Percentiles rank a stretch among this genome's conserved stretches.
phyloP scores from a whole-genome alignment of 371 early-diverging fungal species.

The Chytridium lagenaria region DNA sequence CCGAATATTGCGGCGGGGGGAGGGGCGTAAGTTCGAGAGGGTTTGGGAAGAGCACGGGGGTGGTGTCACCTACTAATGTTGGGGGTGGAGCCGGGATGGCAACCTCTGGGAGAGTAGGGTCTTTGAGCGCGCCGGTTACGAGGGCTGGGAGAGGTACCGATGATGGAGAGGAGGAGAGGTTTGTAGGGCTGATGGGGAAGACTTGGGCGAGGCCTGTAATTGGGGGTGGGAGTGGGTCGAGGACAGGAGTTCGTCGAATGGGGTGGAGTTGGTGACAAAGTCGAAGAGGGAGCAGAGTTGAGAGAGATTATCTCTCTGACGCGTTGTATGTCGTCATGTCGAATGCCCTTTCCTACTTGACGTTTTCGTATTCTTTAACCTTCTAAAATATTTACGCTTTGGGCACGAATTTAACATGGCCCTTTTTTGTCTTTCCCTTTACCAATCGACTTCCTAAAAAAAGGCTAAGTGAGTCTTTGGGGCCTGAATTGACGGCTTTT shows the following conservation, averaged over 20 bases:
- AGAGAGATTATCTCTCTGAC: too few species aligned
- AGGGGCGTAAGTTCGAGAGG: neutral
- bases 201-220: neutral
- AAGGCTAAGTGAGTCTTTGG: too few species aligned
- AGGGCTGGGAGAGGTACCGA: neutral
- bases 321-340: too few species aligned
- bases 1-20: neutral
- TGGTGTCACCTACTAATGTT: neutral
- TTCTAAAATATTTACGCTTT: too few species aligned
- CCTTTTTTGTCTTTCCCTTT: too few species aligned
- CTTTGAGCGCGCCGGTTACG: constrained; percentile 4
- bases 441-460: too few species aligned
- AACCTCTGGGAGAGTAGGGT: constrained; percentile 3
- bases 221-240: neutral
- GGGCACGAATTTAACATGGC: too few species aligned
- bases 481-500: too few species aligned
- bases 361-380: too few species aligned
- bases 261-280: neutral
- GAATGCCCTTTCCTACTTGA: too few species aligned
- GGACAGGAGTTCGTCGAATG: neutral
- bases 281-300: too few species aligned
- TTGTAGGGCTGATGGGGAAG: neutral
- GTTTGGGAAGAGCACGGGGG: neutral
- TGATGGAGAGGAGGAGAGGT: constrained; percentile 1
- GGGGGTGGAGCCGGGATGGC: neutral